Evolutionary conservation across 371 early-diverging fungal genomes (phyloP).

Genomic region (Mortierella sp.): DNA sequence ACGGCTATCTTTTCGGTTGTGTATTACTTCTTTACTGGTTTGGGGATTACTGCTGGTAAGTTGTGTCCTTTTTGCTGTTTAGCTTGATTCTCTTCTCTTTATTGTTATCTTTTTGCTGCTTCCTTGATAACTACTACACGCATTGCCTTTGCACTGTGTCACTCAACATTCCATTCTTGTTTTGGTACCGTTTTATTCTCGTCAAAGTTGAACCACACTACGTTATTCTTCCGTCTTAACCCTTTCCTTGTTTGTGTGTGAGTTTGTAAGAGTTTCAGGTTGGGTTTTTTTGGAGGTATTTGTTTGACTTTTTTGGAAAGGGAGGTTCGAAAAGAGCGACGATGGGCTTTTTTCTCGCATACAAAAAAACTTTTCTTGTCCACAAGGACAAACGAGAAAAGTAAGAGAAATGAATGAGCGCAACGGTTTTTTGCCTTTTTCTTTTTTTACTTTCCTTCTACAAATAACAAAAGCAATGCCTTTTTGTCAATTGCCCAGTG

Average conservation of each 20-base stretch:
- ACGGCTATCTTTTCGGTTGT: slow-evolving; percentile 81
- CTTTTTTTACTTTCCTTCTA: background rate
- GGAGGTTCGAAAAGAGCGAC: background rate
- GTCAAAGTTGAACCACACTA: too few relatives aligned
- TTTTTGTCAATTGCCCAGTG: background rate
- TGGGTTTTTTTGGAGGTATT: background rate
- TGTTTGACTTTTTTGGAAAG: slow-evolving; percentile 39
- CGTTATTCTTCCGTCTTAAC: background rate
- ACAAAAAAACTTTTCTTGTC: background rate
- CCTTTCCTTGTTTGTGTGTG: background rate
- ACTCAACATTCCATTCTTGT: background rate
- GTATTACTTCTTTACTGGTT: slow-evolving; percentile 90
- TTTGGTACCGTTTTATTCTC: background rate
- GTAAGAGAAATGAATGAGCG: background rate
- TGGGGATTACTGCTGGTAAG: slow-evolving; percentile 93
- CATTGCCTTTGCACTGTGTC: background rate
- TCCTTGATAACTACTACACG: background rate
- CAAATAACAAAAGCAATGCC: background rate
- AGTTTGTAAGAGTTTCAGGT: too few relatives aligned
- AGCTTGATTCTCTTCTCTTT: too few relatives aligned
- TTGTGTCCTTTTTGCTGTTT: too few relatives aligned
- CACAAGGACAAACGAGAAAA: slow-evolving; percentile 1
- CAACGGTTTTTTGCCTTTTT: background rate
- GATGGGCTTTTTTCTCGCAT: background rate
- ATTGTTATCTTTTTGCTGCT: background rate